Conservation (phyloP, 1,284 basidiomycete species). For the Trichosporon sp. region DNA sequence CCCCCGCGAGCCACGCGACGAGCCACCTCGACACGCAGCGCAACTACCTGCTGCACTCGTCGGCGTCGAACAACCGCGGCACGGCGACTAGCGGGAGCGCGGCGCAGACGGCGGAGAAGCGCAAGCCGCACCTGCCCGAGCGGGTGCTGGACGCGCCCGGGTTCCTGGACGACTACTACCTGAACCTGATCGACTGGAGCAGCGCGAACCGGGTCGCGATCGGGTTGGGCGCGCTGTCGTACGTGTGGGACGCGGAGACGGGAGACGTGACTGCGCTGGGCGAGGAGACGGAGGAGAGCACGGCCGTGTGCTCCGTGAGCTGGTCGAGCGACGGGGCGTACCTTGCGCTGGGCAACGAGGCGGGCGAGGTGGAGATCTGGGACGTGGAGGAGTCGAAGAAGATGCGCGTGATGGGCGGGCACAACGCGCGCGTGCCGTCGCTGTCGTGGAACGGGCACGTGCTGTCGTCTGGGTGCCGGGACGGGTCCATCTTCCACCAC, state of each 20-base stretch:
- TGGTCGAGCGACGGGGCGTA: constrained; percentile 85
- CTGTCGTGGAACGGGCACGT: constrained; percentile 83
- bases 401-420: constrained; percentile 81
- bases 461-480: constrained; percentile 78
- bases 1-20: constrained; percentile 40
- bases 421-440: constrained; percentile 68
- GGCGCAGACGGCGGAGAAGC: constrained; percentile 28
- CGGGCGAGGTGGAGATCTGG: constrained; percentile 92
- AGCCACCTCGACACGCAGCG: constrained; percentile 45
- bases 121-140: constrained; percentile 64
- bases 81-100: constrained; percentile 19
- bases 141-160: constrained; percentile 92
- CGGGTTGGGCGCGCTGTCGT: constrained; percentile 73
- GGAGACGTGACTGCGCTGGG: constrained; percentile 75
- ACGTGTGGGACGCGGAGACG: constrained; percentile 90
- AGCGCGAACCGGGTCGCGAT: constrained; percentile 80
- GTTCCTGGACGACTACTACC: constrained; percentile 94
- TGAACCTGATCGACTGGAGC: constrained; percentile 90
- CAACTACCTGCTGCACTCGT: constrained; percentile 40
- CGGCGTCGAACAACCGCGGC: constrained; percentile 29
- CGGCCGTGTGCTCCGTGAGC: constrained; percentile 71
- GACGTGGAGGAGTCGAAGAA: constrained; percentile 76
- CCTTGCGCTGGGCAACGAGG: constrained; percentile 74
- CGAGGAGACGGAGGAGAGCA: constrained; percentile 48
- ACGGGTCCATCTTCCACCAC: constrained; percentile 90